phyloP scores from a whole-genome alignment of 2,329 filamentous ascomycete genomes.

The Pyrenophora seminiperda region DNA sequence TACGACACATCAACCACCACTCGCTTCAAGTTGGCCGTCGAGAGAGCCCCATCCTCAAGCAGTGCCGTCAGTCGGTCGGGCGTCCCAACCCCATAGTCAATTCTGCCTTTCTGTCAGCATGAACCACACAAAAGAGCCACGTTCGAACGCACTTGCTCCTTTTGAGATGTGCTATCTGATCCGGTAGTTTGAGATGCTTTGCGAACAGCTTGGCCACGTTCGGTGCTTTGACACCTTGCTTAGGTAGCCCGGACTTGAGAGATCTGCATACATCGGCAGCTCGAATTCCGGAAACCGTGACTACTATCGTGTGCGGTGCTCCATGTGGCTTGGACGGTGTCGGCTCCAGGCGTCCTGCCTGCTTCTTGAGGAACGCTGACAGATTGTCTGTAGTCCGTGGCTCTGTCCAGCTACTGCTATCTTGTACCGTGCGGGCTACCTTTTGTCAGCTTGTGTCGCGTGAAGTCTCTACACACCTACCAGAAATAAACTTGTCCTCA shows the following conservation, averaged over 20 bases:
- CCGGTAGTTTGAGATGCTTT: slow-evolving; percentile 95
- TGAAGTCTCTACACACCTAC: slow-evolving; percentile 52
- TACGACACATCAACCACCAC: slow-evolving; percentile 90
- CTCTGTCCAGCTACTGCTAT: slow-evolving; percentile 76
- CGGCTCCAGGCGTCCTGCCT: slow-evolving; percentile 64
- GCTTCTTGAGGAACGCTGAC: slow-evolving; percentile 75
- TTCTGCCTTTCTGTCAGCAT: slow-evolving; percentile 55
- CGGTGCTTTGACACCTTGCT: slow-evolving; percentile 63
- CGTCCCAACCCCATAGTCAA: slow-evolving; percentile 89
- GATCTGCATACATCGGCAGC: slow-evolving; percentile 83
- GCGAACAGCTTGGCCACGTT: slow-evolving; percentile 91
- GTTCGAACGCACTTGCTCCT: slow-evolving; percentile 56
- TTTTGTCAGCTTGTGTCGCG: slow-evolving; percentile 14
- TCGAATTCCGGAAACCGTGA: slow-evolving; percentile 82
- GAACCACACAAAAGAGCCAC: slow-evolving; percentile 9
- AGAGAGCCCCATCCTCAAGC: slow-evolving; percentile 78
- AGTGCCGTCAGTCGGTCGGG: slow-evolving; percentile 81
- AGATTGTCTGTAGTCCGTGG: slow-evolving; percentile 73
- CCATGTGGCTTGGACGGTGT: slow-evolving; percentile 67
- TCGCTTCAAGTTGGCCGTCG: slow-evolving; percentile 71
- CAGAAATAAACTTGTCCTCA: slow-evolving; percentile 78
- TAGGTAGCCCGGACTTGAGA: slow-evolving; percentile 65
- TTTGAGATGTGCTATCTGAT: slow-evolving; percentile 78
- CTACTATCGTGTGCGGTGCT: slow-evolving; percentile 77
- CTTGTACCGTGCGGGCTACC: slow-evolving; percentile 73